Conservation (phyloP, 2,329 filamentous ascomycete genomes). For the Claviceps monticola region DNA sequence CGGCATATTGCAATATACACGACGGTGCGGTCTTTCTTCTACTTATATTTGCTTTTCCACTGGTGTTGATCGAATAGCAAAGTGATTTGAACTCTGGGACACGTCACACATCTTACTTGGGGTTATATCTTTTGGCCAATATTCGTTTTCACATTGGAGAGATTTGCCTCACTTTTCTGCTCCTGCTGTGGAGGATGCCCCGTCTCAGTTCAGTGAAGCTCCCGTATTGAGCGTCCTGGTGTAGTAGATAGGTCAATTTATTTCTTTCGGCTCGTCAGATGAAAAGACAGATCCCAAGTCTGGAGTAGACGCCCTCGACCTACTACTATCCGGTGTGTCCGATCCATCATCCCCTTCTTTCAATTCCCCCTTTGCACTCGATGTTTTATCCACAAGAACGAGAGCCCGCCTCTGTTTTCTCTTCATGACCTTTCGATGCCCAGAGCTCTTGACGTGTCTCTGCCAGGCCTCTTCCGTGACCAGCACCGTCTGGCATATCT, state of each 20-base stretch:
- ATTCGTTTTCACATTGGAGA: no score
- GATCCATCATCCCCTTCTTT: not conserved
- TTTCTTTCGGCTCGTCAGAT: conserved; percentile 6
- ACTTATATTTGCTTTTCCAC: not conserved
- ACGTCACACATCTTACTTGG: not conserved
- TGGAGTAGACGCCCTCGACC: conserved; percentile 11
- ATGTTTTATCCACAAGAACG: conserved; percentile 15
- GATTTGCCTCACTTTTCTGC: no score
- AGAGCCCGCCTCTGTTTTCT: conserved; percentile 25
- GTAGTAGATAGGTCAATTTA: no score
- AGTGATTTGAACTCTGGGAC: no score
- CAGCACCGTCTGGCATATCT: conserved; percentile 53
- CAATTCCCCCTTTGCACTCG: not conserved
- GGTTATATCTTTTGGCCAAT: no score
- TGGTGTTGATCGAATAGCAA: not conserved
- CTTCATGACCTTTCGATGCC: conserved; percentile 20
- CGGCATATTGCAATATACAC: not conserved
- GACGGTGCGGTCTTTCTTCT: not conserved
- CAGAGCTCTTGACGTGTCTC: conserved; percentile 23
- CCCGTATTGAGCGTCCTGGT: no score
- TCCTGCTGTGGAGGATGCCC: no score
- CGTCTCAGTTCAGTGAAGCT: no score
- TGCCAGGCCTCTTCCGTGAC: conserved; percentile 38
- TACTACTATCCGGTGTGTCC: not conserved
- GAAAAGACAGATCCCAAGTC: conserved; percentile 17